Evolutionary conservation across 352 stramenopile species (phyloP), one percentile per base, ranked within the genome.

Genomic region (Pythium oligandrum): DNA sequence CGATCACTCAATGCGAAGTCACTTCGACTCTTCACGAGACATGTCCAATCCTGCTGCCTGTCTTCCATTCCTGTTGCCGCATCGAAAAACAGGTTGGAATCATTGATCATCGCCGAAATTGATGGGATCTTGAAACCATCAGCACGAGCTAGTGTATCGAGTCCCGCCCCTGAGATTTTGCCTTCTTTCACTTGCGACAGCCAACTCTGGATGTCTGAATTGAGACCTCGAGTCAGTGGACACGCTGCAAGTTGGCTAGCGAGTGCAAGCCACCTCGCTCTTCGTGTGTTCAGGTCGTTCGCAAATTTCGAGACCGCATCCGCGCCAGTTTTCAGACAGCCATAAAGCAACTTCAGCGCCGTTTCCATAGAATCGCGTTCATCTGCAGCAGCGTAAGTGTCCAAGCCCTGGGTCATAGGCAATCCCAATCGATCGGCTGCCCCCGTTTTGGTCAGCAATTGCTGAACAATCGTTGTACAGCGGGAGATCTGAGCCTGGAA

Each of bases 181-280:
- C 82, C 82, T 60, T 90, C 77, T 40, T 74, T 78, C 0, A 92
- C 71, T 59, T 92, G 82, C 1, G 68, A 66, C 2, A 89, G 66
- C 82, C 82, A 92, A 40, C 82, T 92, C 45, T 88, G 80, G 2
- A 83, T 63, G 43, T 92, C 82, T 1, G 71, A 63, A 0, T 75
- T 86, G 1, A 77, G 63, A 5, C 70, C 44, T 11, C 30, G 39
- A 9, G 63, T 64, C 44, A 88, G 59, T 5, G 82, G 82, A 36
- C 72, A 89, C 6, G 73, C 76, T 36, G 67, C 67, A 17, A 92
- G 53, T 38, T 92, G 82, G 44, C 77, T 90, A 17, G 75, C 89
- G 11, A 86, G 57, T 5, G 79, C 78, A 6, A 90, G 52, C 82
- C 82, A 92, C 42, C 74, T 78, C 4, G 79, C 73, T 59, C 88